phyloP scores from a whole-genome alignment of 2,329 filamentous ascomycete genomes.

The Claviceps digitariae region DNA sequence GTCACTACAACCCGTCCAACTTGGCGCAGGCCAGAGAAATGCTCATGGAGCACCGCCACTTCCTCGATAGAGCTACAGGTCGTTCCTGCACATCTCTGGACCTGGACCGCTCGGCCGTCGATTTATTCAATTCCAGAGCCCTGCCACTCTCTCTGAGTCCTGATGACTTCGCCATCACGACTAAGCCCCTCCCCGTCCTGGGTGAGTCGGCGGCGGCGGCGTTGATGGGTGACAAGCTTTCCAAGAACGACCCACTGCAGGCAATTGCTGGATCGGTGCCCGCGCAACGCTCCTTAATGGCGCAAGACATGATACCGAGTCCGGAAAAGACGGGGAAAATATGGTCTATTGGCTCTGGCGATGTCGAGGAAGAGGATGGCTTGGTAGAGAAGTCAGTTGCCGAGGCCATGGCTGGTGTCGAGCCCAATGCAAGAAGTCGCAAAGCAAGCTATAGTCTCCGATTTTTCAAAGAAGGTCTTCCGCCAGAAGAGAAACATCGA shows the following conservation, averaged over 20 bases:
- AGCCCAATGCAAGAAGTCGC: slow-evolving; percentile 50
- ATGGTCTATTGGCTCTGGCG: slow-evolving; percentile 47
- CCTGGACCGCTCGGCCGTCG: slow-evolving; percentile 15
- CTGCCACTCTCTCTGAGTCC: slow-evolving; percentile 15
- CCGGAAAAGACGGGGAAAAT: slow-evolving; percentile 50
- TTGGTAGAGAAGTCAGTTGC: slow-evolving; percentile 52
- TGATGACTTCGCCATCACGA: slow-evolving; percentile 14
- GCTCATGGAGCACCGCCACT: slow-evolving; percentile 21
- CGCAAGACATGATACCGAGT: slow-evolving; percentile 28
- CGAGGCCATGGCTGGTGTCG: slow-evolving; percentile 46
- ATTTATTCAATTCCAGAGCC: slow-evolving; percentile 13
- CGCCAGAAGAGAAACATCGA: slow-evolving; percentile 41
- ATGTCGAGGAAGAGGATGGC: slow-evolving; percentile 36
- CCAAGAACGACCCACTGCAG: slow-evolving; percentile 7
- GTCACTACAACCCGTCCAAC: slow-evolving; percentile 19
- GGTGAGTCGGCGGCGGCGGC: slow-evolving; percentile 6
- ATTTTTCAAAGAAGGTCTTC: slow-evolving; percentile 53
- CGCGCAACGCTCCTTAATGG: slow-evolving; percentile 24
- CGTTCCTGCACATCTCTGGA: slow-evolving; percentile 22
- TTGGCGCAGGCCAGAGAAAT: slow-evolving; percentile 23
- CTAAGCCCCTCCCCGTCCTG: slow-evolving; percentile 9
- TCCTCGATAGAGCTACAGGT: slow-evolving; percentile 16
- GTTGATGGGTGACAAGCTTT: slow-evolving; percentile 5
- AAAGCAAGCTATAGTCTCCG: slow-evolving; percentile 55
- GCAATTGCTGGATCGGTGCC: slow-evolving; percentile 9